phyloP scores from a whole-genome alignment of 2,329 filamentous ascomycete species.

The Epichloe aotearoae region DNA sequence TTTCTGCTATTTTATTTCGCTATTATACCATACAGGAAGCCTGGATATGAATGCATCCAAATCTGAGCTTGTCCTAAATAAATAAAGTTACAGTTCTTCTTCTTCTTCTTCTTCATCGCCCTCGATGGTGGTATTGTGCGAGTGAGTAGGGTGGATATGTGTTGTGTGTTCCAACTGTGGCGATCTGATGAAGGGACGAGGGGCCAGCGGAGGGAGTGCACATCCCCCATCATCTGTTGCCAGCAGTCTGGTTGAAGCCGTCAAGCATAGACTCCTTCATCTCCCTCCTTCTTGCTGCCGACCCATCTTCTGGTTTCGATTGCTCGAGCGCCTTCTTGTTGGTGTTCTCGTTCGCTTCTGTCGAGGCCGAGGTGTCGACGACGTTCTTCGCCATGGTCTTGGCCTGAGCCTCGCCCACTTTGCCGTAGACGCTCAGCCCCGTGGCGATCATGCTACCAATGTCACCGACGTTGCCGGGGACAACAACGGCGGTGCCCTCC shows the following conservation, averaged over 20 bases:
- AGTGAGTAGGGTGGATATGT: not conserved
- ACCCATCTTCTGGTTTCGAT: conserved; percentile 7
- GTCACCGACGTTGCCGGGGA: conserved; percentile 93
- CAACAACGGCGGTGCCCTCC: conserved; percentile 89
- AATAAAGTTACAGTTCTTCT: no score
- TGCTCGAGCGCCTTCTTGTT: conserved; percentile 9
- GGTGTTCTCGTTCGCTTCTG: conserved; percentile 7
- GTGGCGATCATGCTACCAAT: conserved; percentile 95
- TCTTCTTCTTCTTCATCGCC: no score
- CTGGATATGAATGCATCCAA: no score
- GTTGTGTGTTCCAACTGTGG: not conserved
- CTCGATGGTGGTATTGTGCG: not conserved
- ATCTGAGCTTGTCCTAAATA: no score
- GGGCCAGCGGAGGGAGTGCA: not conserved
- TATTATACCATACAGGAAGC: no score
- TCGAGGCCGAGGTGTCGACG: conserved; percentile 17
- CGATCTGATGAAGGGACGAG: no score
- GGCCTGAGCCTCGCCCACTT: conserved; percentile 71
- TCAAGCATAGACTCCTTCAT: conserved; percentile 28
- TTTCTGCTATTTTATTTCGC: no score
- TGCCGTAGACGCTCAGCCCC: conserved; percentile 88
- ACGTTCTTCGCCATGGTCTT: conserved; percentile 47
- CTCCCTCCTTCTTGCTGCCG: conserved; percentile 9
- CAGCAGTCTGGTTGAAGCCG: conserved; percentile 24
- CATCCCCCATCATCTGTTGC: conserved; percentile 14